Base-by-base conservation (phyloP, 495 filamentous ascomycete genomes). In the Xylaria curta region DNA sequence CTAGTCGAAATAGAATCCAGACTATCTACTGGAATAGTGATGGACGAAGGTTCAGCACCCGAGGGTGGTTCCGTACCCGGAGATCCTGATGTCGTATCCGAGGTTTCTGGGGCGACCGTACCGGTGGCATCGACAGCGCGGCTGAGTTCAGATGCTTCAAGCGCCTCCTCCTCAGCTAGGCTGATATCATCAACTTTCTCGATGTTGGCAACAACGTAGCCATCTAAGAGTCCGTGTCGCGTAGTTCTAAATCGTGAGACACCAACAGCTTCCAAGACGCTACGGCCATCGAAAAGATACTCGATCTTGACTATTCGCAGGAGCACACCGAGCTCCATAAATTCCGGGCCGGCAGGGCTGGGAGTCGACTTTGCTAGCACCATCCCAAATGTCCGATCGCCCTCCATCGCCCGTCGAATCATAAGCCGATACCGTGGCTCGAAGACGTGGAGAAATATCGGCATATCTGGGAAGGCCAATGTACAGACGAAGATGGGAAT, bases 391-490 rank as follows among this genome's bases (percentile, higher is more conserved):
- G 87, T 91, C 24, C 88, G 81, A 68, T 90, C 87, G 2, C 88
- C 89, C 66, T 93, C 90, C 49, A 95, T 84, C 10, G 90, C 92
- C 33, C 94, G 89, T 59, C 91, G 88, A 26, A 97, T 91, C 93
- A 97, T 95, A 9, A 97, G 85, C 4, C 93, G 89, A 79, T 97
- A 97, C 13, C 93, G 88, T 28, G 94, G 92, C 78, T 98, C 95
- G 78, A 97, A 97, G n/a, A 98, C 87, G 76, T 95, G 92, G 0
- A 98, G 82, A 73, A 94, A 94, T 1, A 91, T 94, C 1, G 93
- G 94, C 89, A 95, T 93, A 0, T 85, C 85, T 15, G 95, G 95
- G 72, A 94, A 95, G 0, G 92, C 87, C 4, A 95, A 81, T 4
- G 93, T 92, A 80, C 92, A 95, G 59, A 97, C 86, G 73, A 97